These are phyloP conservation scores for Tagetes erecta DNA, from an alignment of 129 eudicot species.

Conservation along the genomic window DNA sequence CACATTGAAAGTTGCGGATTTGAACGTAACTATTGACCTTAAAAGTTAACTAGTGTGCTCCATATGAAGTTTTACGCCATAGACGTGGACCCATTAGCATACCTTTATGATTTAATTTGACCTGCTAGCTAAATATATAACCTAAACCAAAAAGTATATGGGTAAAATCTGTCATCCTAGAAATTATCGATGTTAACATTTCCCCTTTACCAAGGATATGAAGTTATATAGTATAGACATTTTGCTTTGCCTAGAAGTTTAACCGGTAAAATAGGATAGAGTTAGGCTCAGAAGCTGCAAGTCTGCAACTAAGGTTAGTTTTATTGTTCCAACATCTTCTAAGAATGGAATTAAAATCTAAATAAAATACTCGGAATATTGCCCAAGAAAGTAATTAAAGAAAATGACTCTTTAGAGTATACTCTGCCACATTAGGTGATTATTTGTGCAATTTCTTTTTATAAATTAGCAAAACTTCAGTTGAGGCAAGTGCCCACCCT, in stretches of 20 bases:
- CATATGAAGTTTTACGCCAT: not conserved
- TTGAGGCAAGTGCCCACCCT: not conserved
- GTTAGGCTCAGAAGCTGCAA: not conserved
- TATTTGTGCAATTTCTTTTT: not conserved
- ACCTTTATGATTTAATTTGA: not conserved
- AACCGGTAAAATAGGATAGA: not conserved
- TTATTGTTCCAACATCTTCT: not conserved
- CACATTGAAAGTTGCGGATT: no score
- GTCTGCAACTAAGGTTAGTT: not conserved
- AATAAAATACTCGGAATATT: not conserved
- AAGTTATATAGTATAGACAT: not conserved
- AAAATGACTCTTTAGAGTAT: not conserved
- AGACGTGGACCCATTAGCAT: not conserved
- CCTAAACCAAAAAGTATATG: not conserved
- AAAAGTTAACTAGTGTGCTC: conserved; percentile 5
- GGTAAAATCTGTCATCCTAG: not conserved
- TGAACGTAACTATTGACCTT: not conserved
- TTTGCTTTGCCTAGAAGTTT: not conserved
- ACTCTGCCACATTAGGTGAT: not conserved
- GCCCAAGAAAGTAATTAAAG: not conserved
- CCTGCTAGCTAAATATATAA: not conserved
- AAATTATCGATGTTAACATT: not conserved
- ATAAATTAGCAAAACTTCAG: not conserved
- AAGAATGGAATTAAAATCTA: not conserved
- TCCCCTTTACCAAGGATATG: not conserved